Percentiles rank a stretch among this genome's conserved stretches.
phyloP scores from a whole-genome alignment of 768 basidiomycete species.

The Sporobolomyces pararoseus region DNA sequence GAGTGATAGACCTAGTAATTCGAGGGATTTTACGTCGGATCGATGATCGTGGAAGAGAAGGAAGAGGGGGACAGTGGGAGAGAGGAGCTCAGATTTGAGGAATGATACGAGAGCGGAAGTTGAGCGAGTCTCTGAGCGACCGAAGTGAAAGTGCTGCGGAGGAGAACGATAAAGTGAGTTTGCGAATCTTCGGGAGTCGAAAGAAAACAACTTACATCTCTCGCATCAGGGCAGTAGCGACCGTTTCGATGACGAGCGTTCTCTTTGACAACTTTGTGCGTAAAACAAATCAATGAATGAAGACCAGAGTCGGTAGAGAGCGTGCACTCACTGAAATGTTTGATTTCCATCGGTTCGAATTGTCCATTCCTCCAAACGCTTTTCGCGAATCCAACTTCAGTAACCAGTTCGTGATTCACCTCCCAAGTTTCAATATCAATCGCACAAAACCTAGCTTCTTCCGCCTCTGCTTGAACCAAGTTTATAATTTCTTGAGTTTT shows the following conservation, averaged over 20 bases:
- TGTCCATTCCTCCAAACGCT: slow-evolving; percentile 57
- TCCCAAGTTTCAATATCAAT: slow-evolving; percentile 85
- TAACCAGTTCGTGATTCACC: slow-evolving; percentile 64
- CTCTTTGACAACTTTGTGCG: slow-evolving; percentile 58
- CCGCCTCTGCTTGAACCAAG: background rate
- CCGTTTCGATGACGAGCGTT: slow-evolving; percentile 60
- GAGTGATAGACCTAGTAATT: slow-evolving; percentile 64
- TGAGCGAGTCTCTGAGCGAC: slow-evolving; percentile 59
- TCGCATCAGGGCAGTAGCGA: slow-evolving; percentile 62
- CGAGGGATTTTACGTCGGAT: slow-evolving; percentile 74
- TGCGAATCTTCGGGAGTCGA: background rate
- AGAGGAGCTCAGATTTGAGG: slow-evolving; percentile 44
- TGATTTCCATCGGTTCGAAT: slow-evolving; percentile 44
- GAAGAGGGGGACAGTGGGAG: slow-evolving; percentile 57
- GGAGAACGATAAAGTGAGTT: background rate
- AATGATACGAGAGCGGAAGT: slow-evolving; percentile 48
- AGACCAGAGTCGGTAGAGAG: slow-evolving; percentile 45
- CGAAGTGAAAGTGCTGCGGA: slow-evolving; percentile 64
- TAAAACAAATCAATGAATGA: too few relatives aligned
- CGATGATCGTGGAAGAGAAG: slow-evolving; percentile 75
- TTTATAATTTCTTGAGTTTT: background rate
- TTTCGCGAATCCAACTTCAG: slow-evolving; percentile 64
- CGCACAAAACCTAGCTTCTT: slow-evolving; percentile 50
- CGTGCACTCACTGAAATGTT: slow-evolving; percentile 53
- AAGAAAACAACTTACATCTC: slow-evolving; percentile 54